These are phyloP conservation scores for Chytriomyces hyalinus DNA, from an alignment of 192 early-diverging fungal genomes.

Conservation along the genomic window DNA sequence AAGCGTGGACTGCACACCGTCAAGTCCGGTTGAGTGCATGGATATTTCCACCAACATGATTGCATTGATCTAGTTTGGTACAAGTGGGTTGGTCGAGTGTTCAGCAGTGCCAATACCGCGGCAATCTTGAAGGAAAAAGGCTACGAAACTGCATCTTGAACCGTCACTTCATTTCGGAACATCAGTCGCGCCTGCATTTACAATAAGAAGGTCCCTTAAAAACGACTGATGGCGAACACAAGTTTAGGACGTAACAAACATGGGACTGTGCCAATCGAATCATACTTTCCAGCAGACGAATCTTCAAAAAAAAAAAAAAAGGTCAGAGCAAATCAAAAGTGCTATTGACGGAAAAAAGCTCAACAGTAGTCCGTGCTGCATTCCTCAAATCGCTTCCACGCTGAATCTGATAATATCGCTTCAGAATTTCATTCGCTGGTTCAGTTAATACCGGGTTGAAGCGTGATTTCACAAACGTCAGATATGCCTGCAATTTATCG, in stretches of 20 bases:
- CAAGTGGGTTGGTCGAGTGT: not conserved
- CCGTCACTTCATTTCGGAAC: slow-evolving; percentile 60
- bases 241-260: slow-evolving; percentile 27
- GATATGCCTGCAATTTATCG: slow-evolving; percentile 72
- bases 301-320: slow-evolving; percentile 26
- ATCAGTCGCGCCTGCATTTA: slow-evolving; percentile 52
- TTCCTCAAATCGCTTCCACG: slow-evolving; percentile 67
- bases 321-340: slow-evolving; percentile 4
- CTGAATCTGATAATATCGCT: slow-evolving; percentile 74
- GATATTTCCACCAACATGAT: slow-evolving; percentile 67
- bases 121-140: no score
- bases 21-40: slow-evolving; percentile 61
- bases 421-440: slow-evolving; percentile 67
- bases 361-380: slow-evolving; percentile 74
- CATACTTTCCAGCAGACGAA: slow-evolving; percentile 56
- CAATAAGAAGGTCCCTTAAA: not conserved
- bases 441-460: slow-evolving; percentile 63
- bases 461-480: slow-evolving; percentile 61
- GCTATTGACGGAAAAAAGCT: slow-evolving; percentile 42
- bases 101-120: slow-evolving; percentile 38
- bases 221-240: slow-evolving; percentile 10
- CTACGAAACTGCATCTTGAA: slow-evolving; percentile 64
- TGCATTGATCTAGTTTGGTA: slow-evolving; percentile 44
- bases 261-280: slow-evolving; percentile 57
- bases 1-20: slow-evolving; percentile 56